Percentiles rank a stretch among this genome's conserved stretches.
Conservation (phyloP, 1,139 yeast genomes). For the Diutina pseudorugosa region DNA sequence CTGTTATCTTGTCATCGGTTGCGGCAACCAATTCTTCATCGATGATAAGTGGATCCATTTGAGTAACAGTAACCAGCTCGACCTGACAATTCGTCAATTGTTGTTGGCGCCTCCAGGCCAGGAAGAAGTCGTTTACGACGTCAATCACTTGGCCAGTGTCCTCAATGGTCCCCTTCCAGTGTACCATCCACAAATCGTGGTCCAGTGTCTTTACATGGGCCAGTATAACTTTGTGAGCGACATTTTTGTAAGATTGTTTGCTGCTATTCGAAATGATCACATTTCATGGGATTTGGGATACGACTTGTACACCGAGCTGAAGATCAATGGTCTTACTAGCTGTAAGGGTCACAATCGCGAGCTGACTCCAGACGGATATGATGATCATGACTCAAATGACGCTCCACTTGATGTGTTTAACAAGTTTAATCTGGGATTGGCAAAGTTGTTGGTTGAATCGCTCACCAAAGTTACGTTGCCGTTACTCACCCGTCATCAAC, state of each 20-base stretch:
- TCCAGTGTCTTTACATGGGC: conserved; percentile 62
- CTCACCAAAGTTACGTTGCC: conserved; percentile 62
- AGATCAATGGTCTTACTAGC: background rate
- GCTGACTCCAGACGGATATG: conserved; percentile 7
- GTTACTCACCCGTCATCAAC: conserved; percentile 81
- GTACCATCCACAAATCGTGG: conserved; percentile 83
- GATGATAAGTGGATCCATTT: conserved; percentile 51
- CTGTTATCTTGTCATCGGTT: conserved; percentile 71
- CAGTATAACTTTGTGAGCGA: conserved; percentile 45
- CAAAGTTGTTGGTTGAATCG: conserved; percentile 42
- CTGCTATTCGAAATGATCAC: conserved; percentile 31
- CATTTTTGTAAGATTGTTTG: conserved; percentile 42
- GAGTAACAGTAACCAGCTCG: conserved; percentile 13
- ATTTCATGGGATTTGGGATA: conserved; percentile 22
- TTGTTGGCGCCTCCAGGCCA: conserved; percentile 25
- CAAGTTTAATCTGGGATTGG: conserved; percentile 31
- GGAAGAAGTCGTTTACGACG: conserved; percentile 16
- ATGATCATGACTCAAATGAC: background rate
- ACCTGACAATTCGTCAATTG: conserved; percentile 30
- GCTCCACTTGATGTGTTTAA: conserved; percentile 17
- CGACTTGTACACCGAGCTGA: background rate
- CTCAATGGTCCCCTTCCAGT: conserved; percentile 84
- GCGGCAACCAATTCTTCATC: conserved; percentile 82
- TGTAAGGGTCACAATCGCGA: background rate
- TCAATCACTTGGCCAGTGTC: conserved; percentile 52